Evolutionary conservation across 208 protist species (phyloP), one percentile per base, ranked within the genome.

Genomic region (Trypanosoma congolense): DNA sequence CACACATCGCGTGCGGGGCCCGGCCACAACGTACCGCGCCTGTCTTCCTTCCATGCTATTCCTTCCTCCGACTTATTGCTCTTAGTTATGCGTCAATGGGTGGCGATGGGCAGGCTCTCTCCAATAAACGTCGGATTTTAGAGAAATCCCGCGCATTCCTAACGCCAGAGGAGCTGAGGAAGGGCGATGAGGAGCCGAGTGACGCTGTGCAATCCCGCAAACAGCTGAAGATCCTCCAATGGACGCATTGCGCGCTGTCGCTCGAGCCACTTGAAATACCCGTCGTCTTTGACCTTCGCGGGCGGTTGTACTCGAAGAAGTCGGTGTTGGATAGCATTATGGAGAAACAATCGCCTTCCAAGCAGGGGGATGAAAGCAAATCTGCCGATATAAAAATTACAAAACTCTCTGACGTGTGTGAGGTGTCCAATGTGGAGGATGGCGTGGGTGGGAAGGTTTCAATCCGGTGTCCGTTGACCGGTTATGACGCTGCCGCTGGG

Each of bases 61-160:
- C n/a, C n/a, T n/a, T n/a, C n/a, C n/a, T n/a, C n/a, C 22, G 14
- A 52, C 14, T 52, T 18, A 21, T 36, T 52, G 9, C 0, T 57
- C 8, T 29, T 41, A 29, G 24, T 28, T 42, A 49, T 30, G 5
- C 21, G 0, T 38, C 25, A 56, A 64, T 93, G 85, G 85, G 85
- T 35, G 85, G 85, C 6, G 85, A 93, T 70, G 85, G 85, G 0
- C 85, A 93, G 41, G 76, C 79, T 14, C 54, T 90, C 43, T 47
- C 66, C n/a, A 93, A 93, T 58, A 93, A 90, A 40, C 69, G 81
- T 8, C 77, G 51, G 21, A 55, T 90, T 24, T 57, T 93, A 1
- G 62, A 77, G 12, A 77, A 77, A 31, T 67, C 70, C 5, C 73
- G 59, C 28, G 58, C 61, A 16, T 92, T 81, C 58, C 42, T 71